Percentiles rank a stretch among this genome's conserved stretches.
phyloP scores from a whole-genome alignment of 192 early-diverging fungal species.

The Rhizophagus sp. region DNA sequence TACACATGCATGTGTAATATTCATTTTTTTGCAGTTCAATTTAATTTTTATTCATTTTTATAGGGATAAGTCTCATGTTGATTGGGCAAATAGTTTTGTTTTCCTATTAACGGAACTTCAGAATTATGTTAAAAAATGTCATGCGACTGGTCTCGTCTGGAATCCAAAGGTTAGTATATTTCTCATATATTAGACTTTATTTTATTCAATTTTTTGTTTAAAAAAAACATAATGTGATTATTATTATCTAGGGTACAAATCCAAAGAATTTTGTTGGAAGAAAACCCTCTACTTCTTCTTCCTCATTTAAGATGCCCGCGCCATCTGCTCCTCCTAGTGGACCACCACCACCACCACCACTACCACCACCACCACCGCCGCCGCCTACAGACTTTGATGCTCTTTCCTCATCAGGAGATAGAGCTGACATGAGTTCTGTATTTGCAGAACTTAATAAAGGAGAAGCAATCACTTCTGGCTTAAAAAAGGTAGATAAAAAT shows the following conservation, averaged over 20 bases:
- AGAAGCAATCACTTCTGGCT: constrained; percentile 65
- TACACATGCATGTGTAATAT: too few species aligned
- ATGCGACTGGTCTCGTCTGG: constrained; percentile 91
- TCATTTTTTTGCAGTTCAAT: background rate
- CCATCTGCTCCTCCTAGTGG: constrained; percentile 47
- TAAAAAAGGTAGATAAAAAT: constrained; percentile 91
- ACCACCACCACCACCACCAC: constrained; percentile 37
- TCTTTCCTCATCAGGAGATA: constrained; percentile 25
- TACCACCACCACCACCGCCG: constrained; percentile 40
- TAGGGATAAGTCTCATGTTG: constrained; percentile 77
- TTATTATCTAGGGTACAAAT: constrained; percentile 53
- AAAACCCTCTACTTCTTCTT: constrained; percentile 33
- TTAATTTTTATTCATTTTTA: background rate
- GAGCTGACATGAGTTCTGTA: constrained; percentile 58
- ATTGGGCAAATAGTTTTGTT: constrained; percentile 81
- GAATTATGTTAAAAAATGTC: constrained; percentile 85
- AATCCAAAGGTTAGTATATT: constrained; percentile 63
- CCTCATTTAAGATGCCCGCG: constrained; percentile 44
- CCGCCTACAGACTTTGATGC: constrained; percentile 30
- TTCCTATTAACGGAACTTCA: constrained; percentile 73
- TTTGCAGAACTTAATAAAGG: constrained; percentile 90
- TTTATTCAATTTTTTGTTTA: background rate
- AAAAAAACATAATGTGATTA: background rate
- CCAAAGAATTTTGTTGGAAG: constrained; percentile 41
- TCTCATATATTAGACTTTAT: background rate